Evolutionary conservation across 768 basidiomycete species (phyloP), one percentile per base, ranked within the genome.

Genomic region (Podaxis sp.): DNA sequence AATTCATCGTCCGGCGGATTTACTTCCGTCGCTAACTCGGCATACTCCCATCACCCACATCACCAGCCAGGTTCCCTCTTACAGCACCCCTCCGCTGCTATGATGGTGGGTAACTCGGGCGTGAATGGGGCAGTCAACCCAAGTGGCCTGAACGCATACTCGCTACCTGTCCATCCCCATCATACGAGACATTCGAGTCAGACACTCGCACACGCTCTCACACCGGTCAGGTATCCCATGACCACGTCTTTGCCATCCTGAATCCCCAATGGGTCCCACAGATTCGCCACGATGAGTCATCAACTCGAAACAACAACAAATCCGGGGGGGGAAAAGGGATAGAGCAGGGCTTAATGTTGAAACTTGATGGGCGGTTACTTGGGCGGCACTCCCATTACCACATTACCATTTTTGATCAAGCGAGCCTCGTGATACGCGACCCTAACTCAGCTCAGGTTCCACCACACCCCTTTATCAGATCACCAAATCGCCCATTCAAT

Each of bases 151-250:
- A 57, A 57, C 66, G 60, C 63, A 54, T 61, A 65, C 29, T 47
- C 67, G 24, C 60, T 63, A 65, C 66, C 72, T 57, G 69, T 68
- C 60, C 65, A 62, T 68, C 66, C 65, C 61, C 65, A 64, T 51
- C 66, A 72, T 72, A 57, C 66, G 65, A 70, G 72, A 65, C 70
- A 73, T 40, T 61, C 71, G 63, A 67, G 67, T 54, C 80, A 77
- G 55, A 72, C 80, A 54, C 70, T 82, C 52, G 76, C 80, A 9
- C 78, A 77, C 67, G 74, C 77, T 67, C 71, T 81, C 63, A 75
- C 77, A 62, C 76, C 80, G 66, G 74, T 75, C 69, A 69, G 72
- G 64, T 70, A 73, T 54, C 59, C 70, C 51, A 52, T 65, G 46
- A 29, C 64, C n/a, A 60, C 64, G n/a, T 66, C 65, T 13, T 54